Base-by-base conservation (phyloP, 176 grass and related monocot genomes). In the Pharus latifolius region DNA sequence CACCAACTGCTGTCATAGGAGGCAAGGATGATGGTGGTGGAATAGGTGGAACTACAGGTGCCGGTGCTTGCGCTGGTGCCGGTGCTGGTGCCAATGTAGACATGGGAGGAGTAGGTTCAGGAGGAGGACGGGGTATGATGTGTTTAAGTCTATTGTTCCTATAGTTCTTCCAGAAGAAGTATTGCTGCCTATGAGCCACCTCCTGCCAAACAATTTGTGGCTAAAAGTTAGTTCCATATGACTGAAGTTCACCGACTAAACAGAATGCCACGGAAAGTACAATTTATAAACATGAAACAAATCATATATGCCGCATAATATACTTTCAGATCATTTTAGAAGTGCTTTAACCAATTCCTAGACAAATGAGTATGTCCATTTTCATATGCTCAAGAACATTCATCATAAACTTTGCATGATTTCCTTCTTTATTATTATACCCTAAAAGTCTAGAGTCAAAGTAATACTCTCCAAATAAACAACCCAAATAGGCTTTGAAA, bases 151-250 rank as follows among this genome's bases (percentile, higher is more conserved):
- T 93, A 72, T 91, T 94, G 80, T 99, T 99, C 83, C 90, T 94
- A 29, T 94, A 99, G 58, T 99, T 99, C 72, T 99, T 99, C 95
- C 95, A 99, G 41, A 85, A 99, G 60, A 94, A 99, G 77, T 94
- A 94, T 53, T 99, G 87, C 66, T 94, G 84, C 65, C 90, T 81
- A 72, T 99, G 95, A 81, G 95, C 90, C 86, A 99, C 45, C 63
- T 99, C 95, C 95, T 99, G 82, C 74, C 14, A 65, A 90, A 78
- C 6, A 80, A 78, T 55, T 47, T 65, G 59, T 28, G 52, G 14
- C 20, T 24, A 69, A 73, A 60, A 13, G 23, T 84, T 54, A 47
- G 37, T 72, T 60, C 30, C 59, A 40, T 30, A 70, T 46, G 53
- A 12, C 20, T 45, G 17, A 53, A 15, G 16, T 27, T 57, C 67